Evolutionary conservation across 192 early-diverging fungal species (phyloP).

Genomic region (Backusella parvicylindrica): DNA sequence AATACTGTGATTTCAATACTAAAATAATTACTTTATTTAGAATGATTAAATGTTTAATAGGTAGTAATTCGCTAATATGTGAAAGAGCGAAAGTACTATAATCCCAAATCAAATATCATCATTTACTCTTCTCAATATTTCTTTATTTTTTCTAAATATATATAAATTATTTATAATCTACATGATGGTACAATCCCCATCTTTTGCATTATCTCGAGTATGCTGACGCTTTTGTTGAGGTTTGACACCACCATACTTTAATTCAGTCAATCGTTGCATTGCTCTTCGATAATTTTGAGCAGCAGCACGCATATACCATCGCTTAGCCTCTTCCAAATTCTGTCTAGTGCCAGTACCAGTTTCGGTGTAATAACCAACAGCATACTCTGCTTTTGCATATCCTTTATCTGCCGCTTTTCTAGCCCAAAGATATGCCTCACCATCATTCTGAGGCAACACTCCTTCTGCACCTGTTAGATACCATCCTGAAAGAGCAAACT

Average conservation of each 20-base stretch:
- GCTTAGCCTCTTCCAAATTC: conserved; percentile 79
- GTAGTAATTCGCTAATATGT: too few species aligned
- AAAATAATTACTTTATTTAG: background rate
- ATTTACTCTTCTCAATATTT: too few species aligned
- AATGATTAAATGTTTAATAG: background rate
- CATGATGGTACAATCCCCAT: conserved; percentile 31
- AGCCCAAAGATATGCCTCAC: conserved; percentile 98
- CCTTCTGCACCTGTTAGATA: conserved; percentile 90
- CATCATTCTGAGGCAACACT: conserved; percentile 84
- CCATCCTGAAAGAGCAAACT: conserved; percentile 98
- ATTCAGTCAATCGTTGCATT: conserved; percentile 76
- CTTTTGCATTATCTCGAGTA: conserved; percentile 16
- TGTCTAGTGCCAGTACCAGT: conserved; percentile 80
- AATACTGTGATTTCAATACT: background rate
- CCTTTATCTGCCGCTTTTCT: conserved; percentile 94
- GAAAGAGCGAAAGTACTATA: too few species aligned
- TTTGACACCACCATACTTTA: conserved; percentile 53
- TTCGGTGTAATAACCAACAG: conserved; percentile 94
- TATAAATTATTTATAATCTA: conserved; percentile 14
- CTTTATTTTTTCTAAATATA: too few species aligned
- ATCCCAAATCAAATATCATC: too few species aligned
- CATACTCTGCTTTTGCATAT: conserved; percentile 93
- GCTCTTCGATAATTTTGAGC: conserved; percentile 83
- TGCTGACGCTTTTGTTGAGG: conserved; percentile 10
- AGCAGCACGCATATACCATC: conserved; percentile 89